Evolutionary conservation across 495 filamentous ascomycete genomes (phyloP), one percentile per base, ranked within the genome.

Genomic region (Xylaria palmicola): DNA sequence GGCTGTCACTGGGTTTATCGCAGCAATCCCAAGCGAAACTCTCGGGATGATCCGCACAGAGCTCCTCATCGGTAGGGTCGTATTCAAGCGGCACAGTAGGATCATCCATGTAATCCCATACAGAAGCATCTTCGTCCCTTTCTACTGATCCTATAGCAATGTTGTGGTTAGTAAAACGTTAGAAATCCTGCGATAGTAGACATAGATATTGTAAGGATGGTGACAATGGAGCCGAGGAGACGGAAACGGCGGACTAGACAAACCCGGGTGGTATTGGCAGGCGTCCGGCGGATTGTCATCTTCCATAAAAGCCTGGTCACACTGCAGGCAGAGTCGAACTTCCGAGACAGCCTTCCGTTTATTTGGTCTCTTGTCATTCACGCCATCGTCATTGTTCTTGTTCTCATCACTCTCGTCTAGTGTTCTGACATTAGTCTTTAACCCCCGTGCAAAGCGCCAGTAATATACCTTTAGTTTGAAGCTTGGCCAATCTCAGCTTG

Each of bases 61-160:
- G n/a, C 20, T 57, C 40, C 30, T 36, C 8, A 5, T 24, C 12
- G 7, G 24, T 6, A 4, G n/a, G 10, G 37, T 57, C 40, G 1
- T 24, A 24, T 0, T 15, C n/a, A n/a, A n/a, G 10, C 27, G 27
- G 8, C 40, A 45, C n/a, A n/a, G n/a, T n/a, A n/a, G n/a, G n/a
- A 36, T 47, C 54, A 9, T 57, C 54, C 26, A n/a, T 32, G 8
- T 57, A 24, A 7, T 56, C 53, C 51, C 51, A 55, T 43, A 15
- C 9, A 17, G 39, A 57, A 19, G 40, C 13, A 2, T 45, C 54
- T 19, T 41, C 26, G 9, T 47, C 9, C 4, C 26, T 36, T n/a
- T 57, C 54, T 22, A 40, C 24, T 10, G 34, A 39, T 22, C 51
- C 51, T 54, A n/a, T 15, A 12, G 24, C 6, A 32, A 40, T 40